Base-by-base conservation (phyloP, 768 basidiomycete species). In the Boletus insuetus region DNA sequence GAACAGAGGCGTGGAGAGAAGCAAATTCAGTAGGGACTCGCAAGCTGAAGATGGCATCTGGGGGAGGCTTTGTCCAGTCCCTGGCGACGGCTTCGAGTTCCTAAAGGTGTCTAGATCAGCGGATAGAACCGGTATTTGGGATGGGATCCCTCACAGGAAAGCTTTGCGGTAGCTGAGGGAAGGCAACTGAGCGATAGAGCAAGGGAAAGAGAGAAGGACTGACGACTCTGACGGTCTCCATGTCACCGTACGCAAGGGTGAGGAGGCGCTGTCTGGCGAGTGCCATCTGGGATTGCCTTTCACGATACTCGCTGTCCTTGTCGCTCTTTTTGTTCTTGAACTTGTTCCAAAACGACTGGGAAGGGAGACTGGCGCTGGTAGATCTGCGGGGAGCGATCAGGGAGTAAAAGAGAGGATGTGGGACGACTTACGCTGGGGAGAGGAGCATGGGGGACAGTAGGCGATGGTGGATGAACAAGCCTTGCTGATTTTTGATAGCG, bases 1-100 rank as follows among this genome's bases (percentile, higher is more conserved):
- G 66, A 67, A 93, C 90, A 45, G 90, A 85, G 50, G 91, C 91
- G 63, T 89, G 86, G 32, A 91, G 78, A 26, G 91, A 91, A 2
- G 89, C 91, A 72, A 81, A 92, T 70, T 94, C 91, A n/a, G 90
- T 86, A 3, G 91, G 91, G 0, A 93, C 83, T 24, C 91, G 87
- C 53, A 94, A 74, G 58, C 79, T 78, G 75, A 93, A 89, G 43
- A 79, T 71, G 39, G 82, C 86, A 68, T 87, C 89, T 50, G 90
- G 88, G 16, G 91, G 89, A 13, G 91, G 90, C 64, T 90, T 91
- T 24, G 86, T 83, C 91, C 91, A 94, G 54, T 91, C 89, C 65
- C 87, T 79, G 12, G 90, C 91, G 45, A 87, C 79, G 26, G 79
- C 81, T 61, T 91, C 89, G 22, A 92, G 82, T 72, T 94, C 91